Evolutionary conservation across 805 yeast species (phyloP), one percentile per base, ranked within the genome.

Genomic region (Cyberlindnera amylophila): DNA sequence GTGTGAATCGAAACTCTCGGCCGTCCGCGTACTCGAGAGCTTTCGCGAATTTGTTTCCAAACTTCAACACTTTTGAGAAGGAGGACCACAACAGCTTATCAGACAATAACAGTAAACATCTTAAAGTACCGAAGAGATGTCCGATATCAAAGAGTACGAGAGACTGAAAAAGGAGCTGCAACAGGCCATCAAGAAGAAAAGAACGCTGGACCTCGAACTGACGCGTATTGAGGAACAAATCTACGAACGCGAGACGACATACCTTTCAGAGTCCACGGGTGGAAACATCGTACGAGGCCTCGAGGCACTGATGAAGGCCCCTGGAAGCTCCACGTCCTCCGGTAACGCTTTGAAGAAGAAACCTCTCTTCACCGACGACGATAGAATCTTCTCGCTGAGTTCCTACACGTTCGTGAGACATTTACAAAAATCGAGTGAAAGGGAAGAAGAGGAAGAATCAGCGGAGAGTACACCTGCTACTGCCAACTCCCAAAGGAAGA

Each of bases 201-300:
- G 76, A 35, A 73, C 71, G 13, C 65, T 86, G n/a, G 91, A 86
- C 48, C 73, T 75, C 24, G 77, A 78, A 50, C 70, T 82, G 36
- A 75, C 75, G 17, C 64, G 62, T 34, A 59, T 88, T 6, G 96
- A 90, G 56, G 96, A 88, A 49, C 76, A 77, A 39, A 81, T 90
- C 6, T 89, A 79, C 64, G 82, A 79, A 36, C 78, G 79, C 50
- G 98, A 90, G 58, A 79, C 83, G 9, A 75, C 77, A 12, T 90
- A 90, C 58, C 75, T 90, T 36, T 77, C 82, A 23, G 89, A 84
- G 39, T 78, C 87, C 44, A 62, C 67, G 23, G 62, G 71, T 23
- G 90, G 96, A 0, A 90, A 87, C 61, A 82, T 91, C 21, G 84
- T 88, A n/a, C 83, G 84, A 49, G 98, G 98, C 1, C 90, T 89